Conservation (phyloP, 2,329 filamentous ascomycete species). For the Ceratocystis cubensis region DNA sequence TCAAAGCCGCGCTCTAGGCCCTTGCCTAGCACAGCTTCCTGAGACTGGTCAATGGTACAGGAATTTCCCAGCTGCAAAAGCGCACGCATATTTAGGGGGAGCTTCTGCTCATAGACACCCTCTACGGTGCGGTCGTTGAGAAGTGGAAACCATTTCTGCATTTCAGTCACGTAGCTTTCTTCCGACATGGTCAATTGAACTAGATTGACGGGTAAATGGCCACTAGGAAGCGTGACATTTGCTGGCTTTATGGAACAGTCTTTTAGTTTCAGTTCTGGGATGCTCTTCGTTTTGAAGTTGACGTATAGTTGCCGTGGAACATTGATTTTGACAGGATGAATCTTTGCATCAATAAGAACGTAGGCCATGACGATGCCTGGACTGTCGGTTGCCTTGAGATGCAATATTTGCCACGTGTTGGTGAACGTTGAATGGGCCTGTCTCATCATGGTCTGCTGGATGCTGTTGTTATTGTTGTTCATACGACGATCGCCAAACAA, state of each 20-base stretch:
- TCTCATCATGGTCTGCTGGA: constrained; percentile 67
- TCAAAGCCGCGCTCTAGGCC: constrained; percentile 92
- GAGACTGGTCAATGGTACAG: constrained; percentile 85
- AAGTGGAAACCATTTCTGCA: constrained; percentile 29
- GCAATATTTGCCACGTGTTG: constrained; percentile 88
- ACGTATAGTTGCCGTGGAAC: constrained; percentile 84
- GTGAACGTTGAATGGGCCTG: constrained; percentile 84
- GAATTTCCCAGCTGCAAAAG: constrained; percentile 80
- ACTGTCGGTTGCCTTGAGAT: constrained; percentile 68
- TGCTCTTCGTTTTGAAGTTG: constrained; percentile 74
- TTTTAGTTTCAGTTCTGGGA: constrained; percentile 71
- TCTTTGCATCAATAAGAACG: constrained; percentile 84
- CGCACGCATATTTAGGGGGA: constrained; percentile 76
- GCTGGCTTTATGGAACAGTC: constrained; percentile 85
- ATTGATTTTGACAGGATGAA: constrained; percentile 76
- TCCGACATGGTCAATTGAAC: constrained; percentile 90
- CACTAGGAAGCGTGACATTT: constrained; percentile 84
- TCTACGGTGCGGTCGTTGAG: constrained; percentile 46
- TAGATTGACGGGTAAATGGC: constrained; percentile 82
- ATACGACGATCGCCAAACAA: constrained; percentile 76
- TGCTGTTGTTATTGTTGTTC: constrained; percentile 37
- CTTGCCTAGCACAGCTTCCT: constrained; percentile 80
- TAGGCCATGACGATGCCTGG: constrained; percentile 81
- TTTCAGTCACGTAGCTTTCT: constrained; percentile 72
- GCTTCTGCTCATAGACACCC: constrained; percentile 89